Evolutionary conservation across 2,329 filamentous ascomycete species (phyloP).

Genomic region (Sclerotinia borealis): DNA sequence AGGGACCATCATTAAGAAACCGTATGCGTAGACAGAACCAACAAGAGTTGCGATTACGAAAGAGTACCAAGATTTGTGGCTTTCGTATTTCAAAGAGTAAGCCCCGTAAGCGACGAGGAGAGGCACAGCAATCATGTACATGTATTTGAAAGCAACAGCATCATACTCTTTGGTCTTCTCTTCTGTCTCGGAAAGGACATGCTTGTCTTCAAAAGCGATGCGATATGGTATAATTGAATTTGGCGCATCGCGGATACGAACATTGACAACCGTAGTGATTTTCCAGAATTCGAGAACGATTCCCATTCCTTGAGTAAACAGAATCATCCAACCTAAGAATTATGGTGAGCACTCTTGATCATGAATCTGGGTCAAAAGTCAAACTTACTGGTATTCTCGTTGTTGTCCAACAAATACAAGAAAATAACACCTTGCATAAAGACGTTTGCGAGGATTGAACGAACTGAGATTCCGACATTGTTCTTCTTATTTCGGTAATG

Average conservation of each 20-base stretch:
- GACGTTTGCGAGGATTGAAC: constrained; percentile 92
- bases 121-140: constrained; percentile 87
- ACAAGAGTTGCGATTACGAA: constrained; percentile 94
- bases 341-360: neutral
- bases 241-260: constrained; percentile 66
- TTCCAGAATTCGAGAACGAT: constrained; percentile 83
- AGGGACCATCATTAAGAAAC: constrained; percentile 99
- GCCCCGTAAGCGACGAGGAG: constrained; percentile 81
- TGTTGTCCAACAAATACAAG: constrained; percentile 94
- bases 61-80: constrained; percentile 96
- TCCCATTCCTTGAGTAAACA: constrained; percentile 69
- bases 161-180: constrained; percentile 99
- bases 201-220: constrained; percentile 90
- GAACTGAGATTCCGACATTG: constrained; percentile 91
- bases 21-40: constrained; percentile 93
- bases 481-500: constrained; percentile 99
- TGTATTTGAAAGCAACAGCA: constrained; percentile 93
- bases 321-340: constrained; percentile 76
- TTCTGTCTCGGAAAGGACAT: constrained; percentile 89
- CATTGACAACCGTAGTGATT: constrained; percentile 89
- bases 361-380: neutral
- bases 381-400: constrained; percentile 69
- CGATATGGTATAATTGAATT: constrained; percentile 72
- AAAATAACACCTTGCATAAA: constrained; percentile 97
- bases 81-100: constrained; percentile 89